These are phyloP conservation scores for Wickerhamomyces subpelliculosus DNA, from an alignment of 805 yeast species.

Conservation along the genomic window DNA sequence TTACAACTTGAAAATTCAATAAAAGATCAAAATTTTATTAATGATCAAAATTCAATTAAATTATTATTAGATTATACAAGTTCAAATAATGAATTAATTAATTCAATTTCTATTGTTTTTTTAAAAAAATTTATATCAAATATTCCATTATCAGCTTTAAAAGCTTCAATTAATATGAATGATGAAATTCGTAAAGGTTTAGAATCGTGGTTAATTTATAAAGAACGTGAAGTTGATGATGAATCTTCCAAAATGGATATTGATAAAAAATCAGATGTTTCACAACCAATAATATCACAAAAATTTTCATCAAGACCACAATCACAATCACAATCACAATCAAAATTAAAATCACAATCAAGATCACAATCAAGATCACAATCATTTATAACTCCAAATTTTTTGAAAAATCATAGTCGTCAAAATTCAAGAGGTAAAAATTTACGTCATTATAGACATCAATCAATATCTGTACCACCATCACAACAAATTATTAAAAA, in stretches of 20 bases:
- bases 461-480: not conserved
- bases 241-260: too few species aligned
- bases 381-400: not conserved
- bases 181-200: slow-evolving; percentile 3
- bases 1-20: slow-evolving; percentile 3
- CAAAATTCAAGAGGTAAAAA: not conserved
- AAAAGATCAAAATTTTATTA: slow-evolving; percentile 1
- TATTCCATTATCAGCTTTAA: slow-evolving; percentile 4
- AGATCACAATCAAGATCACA: not conserved
- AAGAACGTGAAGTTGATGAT: not conserved
- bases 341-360: not conserved
- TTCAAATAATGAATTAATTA: not conserved
- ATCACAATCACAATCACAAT: not conserved
- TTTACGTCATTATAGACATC: not conserved
- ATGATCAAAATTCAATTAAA: not conserved
- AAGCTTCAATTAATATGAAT: slow-evolving; percentile 2
- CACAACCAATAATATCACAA: not conserved
- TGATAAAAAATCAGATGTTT: not conserved
- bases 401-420: not conserved
- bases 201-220: slow-evolving; percentile 6
- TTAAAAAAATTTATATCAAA: slow-evolving; percentile 5
- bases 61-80: not conserved
- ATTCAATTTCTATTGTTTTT: not conserved
- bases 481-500: not conserved
- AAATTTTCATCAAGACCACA: not conserved